Evolutionary conservation across 2,329 filamentous ascomycete species (phyloP), one percentile per base, ranked within the genome.

Genomic region (Lanzia echinophila): DNA sequence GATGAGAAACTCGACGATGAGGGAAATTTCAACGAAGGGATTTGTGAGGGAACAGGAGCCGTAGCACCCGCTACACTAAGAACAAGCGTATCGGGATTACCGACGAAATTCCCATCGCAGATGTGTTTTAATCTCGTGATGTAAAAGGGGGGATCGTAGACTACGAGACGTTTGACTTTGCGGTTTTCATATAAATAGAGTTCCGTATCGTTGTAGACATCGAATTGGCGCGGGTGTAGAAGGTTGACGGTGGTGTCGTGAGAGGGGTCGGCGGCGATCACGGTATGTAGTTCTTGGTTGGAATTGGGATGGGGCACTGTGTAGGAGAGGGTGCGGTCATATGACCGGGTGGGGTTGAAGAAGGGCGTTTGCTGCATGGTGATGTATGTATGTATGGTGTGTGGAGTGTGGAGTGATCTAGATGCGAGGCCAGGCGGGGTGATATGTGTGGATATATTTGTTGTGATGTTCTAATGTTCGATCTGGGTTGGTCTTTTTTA

Each of bases 181-280:
- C 51, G 36, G 20, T 54, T 43, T 44, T 54, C 46, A 22, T 54
- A 45, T 2, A 50, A 3, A 5, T 49, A 54, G 8, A 54, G 12
- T 11, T 54, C 51, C 11, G 38, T 54, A 12, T 54, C 51, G n/a
- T 34, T 54, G 11, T n/a, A n/a, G 13, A 50, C 15, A 20, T 54
- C 51, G 38, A 54, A 54, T 36, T 43, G 42, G 8, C 51, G 51
- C 2, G 45, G 45, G 3, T 54, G n/a, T n/a, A n/a, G 36, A 12
- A 54, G 38, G 31, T 34, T 43, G 5, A 38, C 17, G 22, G 38
- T 54, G 2, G 28, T n/a, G 7, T 45, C 47, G 2, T 15, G 10
- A 5, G 39, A 34, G 2, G 22, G 17, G 6, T 33, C 33, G 15
- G 15, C 43, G 4, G 43, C 43, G 11, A 45, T 38, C 15, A 17